phyloP scores from a whole-genome alignment of 805 yeast species.

The Groenewaldozyma tartarivorans region DNA sequence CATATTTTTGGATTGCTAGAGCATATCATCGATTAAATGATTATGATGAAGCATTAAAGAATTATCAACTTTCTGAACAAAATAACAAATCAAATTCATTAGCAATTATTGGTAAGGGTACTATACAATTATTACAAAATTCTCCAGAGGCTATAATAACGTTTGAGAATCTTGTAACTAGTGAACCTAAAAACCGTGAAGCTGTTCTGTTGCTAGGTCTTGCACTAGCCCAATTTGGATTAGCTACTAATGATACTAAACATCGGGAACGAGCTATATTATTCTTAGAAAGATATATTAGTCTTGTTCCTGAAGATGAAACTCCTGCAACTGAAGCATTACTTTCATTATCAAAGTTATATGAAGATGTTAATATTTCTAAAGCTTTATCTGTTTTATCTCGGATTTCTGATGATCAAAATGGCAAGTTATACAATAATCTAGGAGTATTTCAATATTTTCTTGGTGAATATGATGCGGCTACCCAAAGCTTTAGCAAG shows the following conservation, averaged over 20 bases:
- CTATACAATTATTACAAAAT: slow-evolving; percentile 67
- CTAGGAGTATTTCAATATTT: slow-evolving; percentile 75
- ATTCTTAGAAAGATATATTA: slow-evolving; percentile 60
- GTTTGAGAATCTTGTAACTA: slow-evolving; percentile 62
- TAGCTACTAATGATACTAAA: slow-evolving; percentile 14
- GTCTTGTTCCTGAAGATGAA: slow-evolving; percentile 44
- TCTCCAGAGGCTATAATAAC: slow-evolving; percentile 75
- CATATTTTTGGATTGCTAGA: slow-evolving; percentile 80
- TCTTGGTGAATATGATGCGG: slow-evolving; percentile 48
- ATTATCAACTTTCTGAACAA: slow-evolving; percentile 57
- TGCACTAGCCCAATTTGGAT: slow-evolving; percentile 48
- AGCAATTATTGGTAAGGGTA: slow-evolving; percentile 77
- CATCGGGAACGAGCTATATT: slow-evolving; percentile 43
- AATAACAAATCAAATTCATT: slow-evolving; percentile 20
- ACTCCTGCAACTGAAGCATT: slow-evolving; percentile 57
- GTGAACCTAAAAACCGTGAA: slow-evolving; percentile 62
- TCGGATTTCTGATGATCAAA: slow-evolving; percentile 47
- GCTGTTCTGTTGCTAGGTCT: slow-evolving; percentile 62
- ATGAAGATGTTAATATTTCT: slow-evolving; percentile 54
- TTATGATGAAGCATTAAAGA: slow-evolving; percentile 57
- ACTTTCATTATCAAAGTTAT: slow-evolving; percentile 56
- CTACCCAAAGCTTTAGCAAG: slow-evolving; percentile 28
- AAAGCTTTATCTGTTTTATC: slow-evolving; percentile 57
- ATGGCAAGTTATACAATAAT: slow-evolving; percentile 56
- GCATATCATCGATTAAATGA: slow-evolving; percentile 53